Percentiles rank a stretch among this genome's conserved stretches.
These are phyloP conservation scores for Psilocybe azurescens DNA, from an alignment of 768 basidiomycete species.

Conservation along the genomic window DNA sequence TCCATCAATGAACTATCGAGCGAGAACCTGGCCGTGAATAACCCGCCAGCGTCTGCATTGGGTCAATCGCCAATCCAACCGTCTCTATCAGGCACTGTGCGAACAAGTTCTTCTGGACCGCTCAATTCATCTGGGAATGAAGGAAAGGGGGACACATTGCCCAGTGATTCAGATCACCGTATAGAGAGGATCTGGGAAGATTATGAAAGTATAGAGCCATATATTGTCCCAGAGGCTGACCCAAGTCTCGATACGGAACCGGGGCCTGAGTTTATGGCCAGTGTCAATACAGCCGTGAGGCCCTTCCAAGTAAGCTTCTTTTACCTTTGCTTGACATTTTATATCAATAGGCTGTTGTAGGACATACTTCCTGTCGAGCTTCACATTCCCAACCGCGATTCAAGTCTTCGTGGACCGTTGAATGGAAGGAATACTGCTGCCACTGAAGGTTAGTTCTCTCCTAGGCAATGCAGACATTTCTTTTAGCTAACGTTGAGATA, in stretches of 20 bases:
- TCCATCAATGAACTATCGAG: slow-evolving; percentile 74
- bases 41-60: slow-evolving; percentile 37
- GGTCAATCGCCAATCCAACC: slow-evolving; percentile 37
- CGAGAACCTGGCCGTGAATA: slow-evolving; percentile 45
- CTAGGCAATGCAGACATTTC: not conserved
- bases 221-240: slow-evolving; percentile 53
- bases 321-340: slow-evolving; percentile 1
- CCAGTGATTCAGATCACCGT: slow-evolving; percentile 84
- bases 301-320: slow-evolving; percentile 60
- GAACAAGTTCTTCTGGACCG: slow-evolving; percentile 37
- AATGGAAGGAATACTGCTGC: slow-evolving; percentile 58
- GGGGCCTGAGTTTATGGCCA: slow-evolving; percentile 59
- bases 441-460: slow-evolving; percentile 56
- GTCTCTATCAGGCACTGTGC: slow-evolving; percentile 35
- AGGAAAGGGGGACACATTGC: slow-evolving; percentile 47
- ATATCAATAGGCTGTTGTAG: slow-evolving; percentile 35
- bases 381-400: slow-evolving; percentile 73
- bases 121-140: slow-evolving; percentile 25
- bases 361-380: slow-evolving; percentile 82
- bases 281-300: slow-evolving; percentile 35
- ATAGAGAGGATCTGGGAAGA: slow-evolving; percentile 88
- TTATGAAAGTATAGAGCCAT: slow-evolving; percentile 81
- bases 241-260: slow-evolving; percentile 56
- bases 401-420: slow-evolving; percentile 63
- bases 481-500: slow-evolving; percentile 30